Evolutionary conservation across 2,329 filamentous ascomycete species (phyloP).

Genomic region (Colletotrichum cereale): DNA sequence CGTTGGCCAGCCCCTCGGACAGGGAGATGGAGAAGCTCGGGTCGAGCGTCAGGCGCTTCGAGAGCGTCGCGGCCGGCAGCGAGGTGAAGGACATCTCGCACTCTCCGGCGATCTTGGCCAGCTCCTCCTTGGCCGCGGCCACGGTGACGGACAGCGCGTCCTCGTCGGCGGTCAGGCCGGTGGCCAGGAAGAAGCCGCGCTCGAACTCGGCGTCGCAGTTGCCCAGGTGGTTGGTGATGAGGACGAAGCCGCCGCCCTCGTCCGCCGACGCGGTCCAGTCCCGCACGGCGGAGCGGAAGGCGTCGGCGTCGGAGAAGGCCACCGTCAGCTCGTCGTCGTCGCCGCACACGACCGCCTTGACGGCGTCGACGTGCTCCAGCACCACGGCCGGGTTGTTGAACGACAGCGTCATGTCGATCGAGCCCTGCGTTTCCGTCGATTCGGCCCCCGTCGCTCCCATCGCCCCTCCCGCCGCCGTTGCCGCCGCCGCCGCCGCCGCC

Average conservation of each 20-base stretch:
- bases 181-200: constrained; percentile 54
- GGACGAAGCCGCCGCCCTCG: constrained; percentile 46
- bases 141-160: constrained; percentile 48
- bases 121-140: constrained; percentile 47
- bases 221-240: constrained; percentile 58
- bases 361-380: constrained; percentile 42
- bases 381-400: constrained; percentile 43
- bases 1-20: constrained; percentile 42
- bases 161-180: constrained; percentile 46
- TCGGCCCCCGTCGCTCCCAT: no score
- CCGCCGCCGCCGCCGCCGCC: no score
- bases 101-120: constrained; percentile 50
- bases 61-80: constrained; percentile 43
- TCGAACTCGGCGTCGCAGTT: constrained; percentile 55
- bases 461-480: no score
- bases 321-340: constrained; percentile 40
- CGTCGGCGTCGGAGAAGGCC: constrained; percentile 37
- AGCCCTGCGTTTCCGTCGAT: constrained; percentile 33
- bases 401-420: constrained; percentile 43
- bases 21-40: constrained; percentile 43
- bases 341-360: constrained; percentile 37
- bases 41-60: constrained; percentile 46
- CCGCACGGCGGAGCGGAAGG: constrained; percentile 41
- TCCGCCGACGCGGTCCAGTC: constrained; percentile 36
- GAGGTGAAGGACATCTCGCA: constrained; percentile 45